A percentile compares a stretch with the other conserved stretches of the same genome.
phyloP scores from a whole-genome alignment of 1,284 basidiomycete species.

The Lignosus rhinocerotis region DNA sequence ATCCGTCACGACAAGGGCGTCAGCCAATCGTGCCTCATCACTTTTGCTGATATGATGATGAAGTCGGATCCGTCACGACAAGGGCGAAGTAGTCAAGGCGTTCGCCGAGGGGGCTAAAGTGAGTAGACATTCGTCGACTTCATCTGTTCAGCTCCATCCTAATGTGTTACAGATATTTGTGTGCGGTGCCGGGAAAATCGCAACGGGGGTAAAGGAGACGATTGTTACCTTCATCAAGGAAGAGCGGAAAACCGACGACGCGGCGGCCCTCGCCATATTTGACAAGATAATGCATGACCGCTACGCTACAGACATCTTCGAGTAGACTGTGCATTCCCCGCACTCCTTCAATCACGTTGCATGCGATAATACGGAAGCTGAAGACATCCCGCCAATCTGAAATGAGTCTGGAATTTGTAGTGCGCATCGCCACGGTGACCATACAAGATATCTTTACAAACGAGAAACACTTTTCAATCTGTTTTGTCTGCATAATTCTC shows the following conservation, averaged over 20 bases:
- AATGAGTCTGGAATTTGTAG: too few species aligned
- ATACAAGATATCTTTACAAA: too few species aligned
- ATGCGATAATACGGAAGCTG: too few species aligned
- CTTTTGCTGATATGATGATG: background rate
- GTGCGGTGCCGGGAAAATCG: conserved; percentile 42
- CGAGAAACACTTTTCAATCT: too few species aligned
- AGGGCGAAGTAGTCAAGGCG: conserved; percentile 34
- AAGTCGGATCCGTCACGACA: conserved; percentile 48
- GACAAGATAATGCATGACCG: conserved; percentile 34
- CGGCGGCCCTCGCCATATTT: conserved; percentile 27
- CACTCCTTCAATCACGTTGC: too few species aligned
- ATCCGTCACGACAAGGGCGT: conserved; percentile 43
- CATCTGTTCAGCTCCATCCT: background rate
- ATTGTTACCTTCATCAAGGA: conserved; percentile 38
- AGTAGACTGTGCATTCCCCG: conserved; percentile 18
- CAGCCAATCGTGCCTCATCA: background rate
- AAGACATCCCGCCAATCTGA: too few species aligned
- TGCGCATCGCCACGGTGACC: too few species aligned
- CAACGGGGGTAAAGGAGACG: conserved; percentile 37
- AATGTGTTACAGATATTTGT: conserved; percentile 41
- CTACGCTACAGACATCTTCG: conserved; percentile 45
- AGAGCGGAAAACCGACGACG: conserved; percentile 23
- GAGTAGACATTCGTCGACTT: background rate
- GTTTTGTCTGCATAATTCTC: too few species aligned
- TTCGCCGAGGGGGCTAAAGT: conserved; percentile 50